A percentile compares a stretch with the other conserved stretches of the same genome.
Conservation (phyloP, 257 asterid species). For the Solanum piurae region DNA sequence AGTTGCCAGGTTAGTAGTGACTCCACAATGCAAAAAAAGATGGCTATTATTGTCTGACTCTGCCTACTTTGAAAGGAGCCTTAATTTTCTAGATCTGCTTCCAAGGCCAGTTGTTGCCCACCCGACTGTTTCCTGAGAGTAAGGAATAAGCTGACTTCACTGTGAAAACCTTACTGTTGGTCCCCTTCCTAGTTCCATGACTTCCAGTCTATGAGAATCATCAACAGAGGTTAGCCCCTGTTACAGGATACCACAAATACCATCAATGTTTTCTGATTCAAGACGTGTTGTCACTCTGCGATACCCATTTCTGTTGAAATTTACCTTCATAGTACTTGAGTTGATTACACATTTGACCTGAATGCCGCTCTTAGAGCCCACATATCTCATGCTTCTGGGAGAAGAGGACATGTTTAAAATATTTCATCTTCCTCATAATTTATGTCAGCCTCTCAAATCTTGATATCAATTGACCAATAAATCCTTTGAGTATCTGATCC, state of each 20-base stretch:
- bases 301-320: not conserved
- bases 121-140: not conserved
- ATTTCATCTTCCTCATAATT: not conserved
- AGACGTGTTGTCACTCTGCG: not conserved
- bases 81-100: not conserved
- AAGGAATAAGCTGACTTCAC: not conserved
- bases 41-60: not conserved
- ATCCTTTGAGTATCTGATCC: not conserved
- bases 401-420: not conserved
- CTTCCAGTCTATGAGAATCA: not conserved
- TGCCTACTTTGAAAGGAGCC: not conserved
- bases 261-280: not conserved
- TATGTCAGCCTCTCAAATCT: not conserved
- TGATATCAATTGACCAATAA: not conserved
- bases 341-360: not conserved
- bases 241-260: not conserved
- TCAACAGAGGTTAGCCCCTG: not conserved
- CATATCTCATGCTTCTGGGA: not conserved
- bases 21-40: not conserved
- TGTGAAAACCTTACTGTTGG: not conserved
- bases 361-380: not conserved
- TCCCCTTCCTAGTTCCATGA: not conserved
- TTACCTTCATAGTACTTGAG: not conserved
- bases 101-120: not conserved
- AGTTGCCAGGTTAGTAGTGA: not conserved